Evolutionary conservation across 225 moss, liverwort and hornwort genomes (phyloP).

Genomic region (Pseudisothecium myosuroides): DNA sequence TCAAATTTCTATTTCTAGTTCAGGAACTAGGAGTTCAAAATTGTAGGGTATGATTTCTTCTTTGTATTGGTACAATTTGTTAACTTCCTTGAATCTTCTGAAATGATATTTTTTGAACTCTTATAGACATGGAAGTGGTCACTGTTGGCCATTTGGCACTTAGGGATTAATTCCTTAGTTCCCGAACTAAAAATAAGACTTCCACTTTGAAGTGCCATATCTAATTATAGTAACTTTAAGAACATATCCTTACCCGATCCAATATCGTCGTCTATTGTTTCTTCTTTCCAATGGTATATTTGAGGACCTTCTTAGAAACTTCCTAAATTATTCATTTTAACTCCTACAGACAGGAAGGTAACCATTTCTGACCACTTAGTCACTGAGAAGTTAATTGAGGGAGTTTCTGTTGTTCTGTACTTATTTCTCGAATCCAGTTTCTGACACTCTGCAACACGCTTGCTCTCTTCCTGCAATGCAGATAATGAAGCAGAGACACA

Average conservation of each 20-base stretch:
- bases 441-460: background rate
- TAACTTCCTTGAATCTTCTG: background rate
- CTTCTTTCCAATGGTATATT: background rate
- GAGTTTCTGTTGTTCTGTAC: background rate
- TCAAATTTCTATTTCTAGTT: background rate
- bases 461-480: background rate
- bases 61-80: background rate
- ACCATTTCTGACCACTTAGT: background rate
- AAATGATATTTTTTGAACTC: background rate
- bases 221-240: background rate
- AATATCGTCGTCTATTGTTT: background rate
- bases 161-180: background rate
- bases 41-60: background rate
- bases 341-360: background rate
- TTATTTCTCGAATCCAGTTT: background rate
- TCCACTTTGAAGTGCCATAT: no score
- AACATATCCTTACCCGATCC: background rate
- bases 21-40: background rate
- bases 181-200: background rate
- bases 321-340: background rate
- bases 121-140: background rate
- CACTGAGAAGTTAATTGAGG: background rate
- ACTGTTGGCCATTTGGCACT: background rate
- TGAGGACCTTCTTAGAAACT: background rate
- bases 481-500: conserved; percentile 85